Evolutionary conservation across 805 yeast genomes (phyloP).

Genomic region (Candida sonorensis): DNA sequence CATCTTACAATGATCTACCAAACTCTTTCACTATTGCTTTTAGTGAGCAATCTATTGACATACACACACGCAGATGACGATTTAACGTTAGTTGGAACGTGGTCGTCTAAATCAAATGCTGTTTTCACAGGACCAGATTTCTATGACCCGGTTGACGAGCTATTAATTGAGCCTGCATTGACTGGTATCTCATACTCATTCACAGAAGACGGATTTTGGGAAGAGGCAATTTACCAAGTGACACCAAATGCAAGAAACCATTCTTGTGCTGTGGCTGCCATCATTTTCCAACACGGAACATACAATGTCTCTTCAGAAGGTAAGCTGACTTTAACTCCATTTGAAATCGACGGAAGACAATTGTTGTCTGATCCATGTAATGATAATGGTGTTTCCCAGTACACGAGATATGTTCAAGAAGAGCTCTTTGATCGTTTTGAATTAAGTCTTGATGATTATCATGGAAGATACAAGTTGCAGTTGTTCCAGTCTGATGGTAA

Average conservation of each 20-base stretch:
- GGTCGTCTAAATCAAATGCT: slow-evolving; percentile 90
- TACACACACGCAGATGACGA: slow-evolving; percentile 6
- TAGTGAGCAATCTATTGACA: too few species aligned
- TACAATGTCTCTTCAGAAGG: slow-evolving; percentile 62
- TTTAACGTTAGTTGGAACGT: slow-evolving; percentile 64
- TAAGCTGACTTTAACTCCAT: slow-evolving; percentile 61
- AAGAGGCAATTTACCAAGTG: slow-evolving; percentile 82
- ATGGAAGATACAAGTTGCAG: slow-evolving; percentile 74
- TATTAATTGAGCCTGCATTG: slow-evolving; percentile 87
- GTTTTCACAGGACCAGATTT: slow-evolving; percentile 97
- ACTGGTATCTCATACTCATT: slow-evolving; percentile 94
- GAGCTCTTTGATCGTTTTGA: slow-evolving; percentile 52
- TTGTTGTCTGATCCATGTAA: slow-evolving; percentile 81
- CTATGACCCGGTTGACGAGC: slow-evolving; percentile 93
- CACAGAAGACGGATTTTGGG: slow-evolving; percentile 87
- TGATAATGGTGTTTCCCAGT: slow-evolving; percentile 50
- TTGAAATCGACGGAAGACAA: slow-evolving; percentile 88
- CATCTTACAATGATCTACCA: too few species aligned
- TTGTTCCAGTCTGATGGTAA: slow-evolving; percentile 75
- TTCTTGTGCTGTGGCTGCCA: slow-evolving; percentile 73
- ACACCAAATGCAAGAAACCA: slow-evolving; percentile 66
- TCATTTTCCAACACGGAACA: slow-evolving; percentile 86
- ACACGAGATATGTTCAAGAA: slow-evolving; percentile 65
- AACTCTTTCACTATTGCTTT: too few species aligned
- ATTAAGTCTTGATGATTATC: slow-evolving; percentile 66